phyloP scores from a whole-genome alignment of 257 asterid species.

The Paulownia fortunei region DNA sequence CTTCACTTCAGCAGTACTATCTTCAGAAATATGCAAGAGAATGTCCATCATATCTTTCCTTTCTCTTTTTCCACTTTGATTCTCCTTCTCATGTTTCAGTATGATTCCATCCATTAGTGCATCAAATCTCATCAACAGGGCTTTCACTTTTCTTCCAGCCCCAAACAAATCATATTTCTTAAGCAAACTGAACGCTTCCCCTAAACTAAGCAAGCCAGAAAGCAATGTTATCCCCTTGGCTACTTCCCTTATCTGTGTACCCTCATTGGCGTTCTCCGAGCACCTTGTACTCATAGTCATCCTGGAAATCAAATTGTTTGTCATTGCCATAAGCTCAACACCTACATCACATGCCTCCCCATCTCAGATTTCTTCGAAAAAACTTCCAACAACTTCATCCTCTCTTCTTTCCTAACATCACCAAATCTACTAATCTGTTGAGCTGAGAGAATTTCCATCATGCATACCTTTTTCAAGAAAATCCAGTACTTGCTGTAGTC shows the following conservation, averaged over 20 bases:
- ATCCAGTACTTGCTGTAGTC: slow-evolving; percentile 33
- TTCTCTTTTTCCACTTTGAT: neutral
- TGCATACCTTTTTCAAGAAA: slow-evolving; percentile 41
- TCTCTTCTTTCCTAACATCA: slow-evolving; percentile 32
- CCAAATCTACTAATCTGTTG: slow-evolving; percentile 21
- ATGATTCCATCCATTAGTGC: slow-evolving; percentile 38
- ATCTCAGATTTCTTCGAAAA: neutral
- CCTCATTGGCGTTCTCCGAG: neutral
- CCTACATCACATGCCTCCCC: slow-evolving; percentile 38
- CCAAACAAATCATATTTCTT: slow-evolving; percentile 35
- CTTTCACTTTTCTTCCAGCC: slow-evolving; percentile 35
- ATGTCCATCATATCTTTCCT: slow-evolving; percentile 40
- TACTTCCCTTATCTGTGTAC: neutral
- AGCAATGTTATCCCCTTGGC: neutral
- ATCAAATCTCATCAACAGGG: slow-evolving; percentile 33
- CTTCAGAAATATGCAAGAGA: slow-evolving; percentile 30
- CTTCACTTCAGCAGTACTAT: slow-evolving; percentile 31
- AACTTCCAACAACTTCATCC: slow-evolving; percentile 27
- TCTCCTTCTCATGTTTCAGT: slow-evolving; percentile 28
- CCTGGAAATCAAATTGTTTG: slow-evolving; percentile 12
- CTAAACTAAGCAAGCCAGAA: neutral
- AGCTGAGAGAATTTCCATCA: slow-evolving; percentile 35
- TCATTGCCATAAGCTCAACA: slow-evolving; percentile 35
- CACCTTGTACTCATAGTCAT: slow-evolving; percentile 1
- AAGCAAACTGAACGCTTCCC: neutral